Conservation (phyloP, 2,329 filamentous ascomycete species). For the Aureobasidium sp. region DNA sequence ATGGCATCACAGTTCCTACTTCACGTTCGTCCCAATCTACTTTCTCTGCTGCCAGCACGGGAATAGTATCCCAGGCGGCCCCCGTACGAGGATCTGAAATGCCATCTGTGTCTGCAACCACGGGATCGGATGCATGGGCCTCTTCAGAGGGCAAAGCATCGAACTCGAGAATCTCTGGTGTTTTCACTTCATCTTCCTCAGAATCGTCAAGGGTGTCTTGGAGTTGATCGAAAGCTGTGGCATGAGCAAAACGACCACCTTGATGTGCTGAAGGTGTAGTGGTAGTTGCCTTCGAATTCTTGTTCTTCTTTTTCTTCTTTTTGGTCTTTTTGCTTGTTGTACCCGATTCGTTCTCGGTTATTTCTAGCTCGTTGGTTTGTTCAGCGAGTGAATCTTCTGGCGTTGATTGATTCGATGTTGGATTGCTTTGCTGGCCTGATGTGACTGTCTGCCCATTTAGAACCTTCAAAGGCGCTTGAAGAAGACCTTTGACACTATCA, state of each 20-base stretch:
- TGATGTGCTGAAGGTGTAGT: neutral
- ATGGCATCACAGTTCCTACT: conserved; percentile 37
- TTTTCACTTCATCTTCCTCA: conserved; percentile 1
- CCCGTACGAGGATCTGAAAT: neutral
- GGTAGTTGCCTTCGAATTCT: neutral
- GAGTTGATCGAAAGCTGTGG: conserved; percentile 28
- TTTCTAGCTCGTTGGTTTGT: neutral
- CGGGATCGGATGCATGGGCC: conserved; percentile 5
- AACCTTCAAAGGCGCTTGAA: neutral
- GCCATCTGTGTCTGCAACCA: conserved; percentile 14
- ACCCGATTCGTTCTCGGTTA: neutral
- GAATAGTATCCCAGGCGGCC: neutral
- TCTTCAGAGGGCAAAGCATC: conserved; percentile 13
- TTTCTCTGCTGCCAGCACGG: neutral
- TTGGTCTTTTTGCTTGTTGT: conserved; percentile 18
- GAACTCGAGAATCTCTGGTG: conserved; percentile 13
- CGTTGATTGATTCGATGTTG: neutral
- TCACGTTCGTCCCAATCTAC: neutral
- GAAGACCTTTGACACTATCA: conserved; percentile 5
- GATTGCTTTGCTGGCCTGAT: neutral
- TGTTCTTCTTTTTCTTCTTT: conserved; percentile 19
- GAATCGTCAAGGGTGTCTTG: conserved; percentile 20
- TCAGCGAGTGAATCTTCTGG: neutral
- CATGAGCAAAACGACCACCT: conserved; percentile 25
- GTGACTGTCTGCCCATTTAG: neutral